phyloP scores from a whole-genome alignment of 768 basidiomycete species.

The Sistotremastrum suecicum region DNA sequence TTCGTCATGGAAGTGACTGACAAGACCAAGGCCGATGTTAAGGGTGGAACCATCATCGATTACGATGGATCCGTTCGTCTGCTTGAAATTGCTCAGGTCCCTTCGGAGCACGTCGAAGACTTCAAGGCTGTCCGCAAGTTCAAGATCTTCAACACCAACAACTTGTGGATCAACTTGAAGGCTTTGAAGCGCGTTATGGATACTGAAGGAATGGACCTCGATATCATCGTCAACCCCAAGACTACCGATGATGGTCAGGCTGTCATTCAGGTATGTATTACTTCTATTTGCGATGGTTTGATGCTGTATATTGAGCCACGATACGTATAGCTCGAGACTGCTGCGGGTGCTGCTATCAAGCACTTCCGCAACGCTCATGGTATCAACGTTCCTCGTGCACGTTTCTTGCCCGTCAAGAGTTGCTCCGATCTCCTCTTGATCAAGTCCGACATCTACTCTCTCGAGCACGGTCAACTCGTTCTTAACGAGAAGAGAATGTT shows the following conservation, averaged over 20 bases:
- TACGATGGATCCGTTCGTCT: slow-evolving; percentile 81
- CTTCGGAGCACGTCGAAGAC: slow-evolving; percentile 85
- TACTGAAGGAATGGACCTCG: slow-evolving; percentile 72
- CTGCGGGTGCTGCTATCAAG: slow-evolving; percentile 89
- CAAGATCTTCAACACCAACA: slow-evolving; percentile 89
- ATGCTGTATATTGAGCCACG: slow-evolving; percentile 12
- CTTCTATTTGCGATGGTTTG: too few species aligned
- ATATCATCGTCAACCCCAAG: slow-evolving; percentile 92
- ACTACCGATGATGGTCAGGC: slow-evolving; percentile 73
- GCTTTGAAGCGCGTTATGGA: slow-evolving; percentile 87
- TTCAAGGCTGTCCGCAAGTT: slow-evolving; percentile 89
- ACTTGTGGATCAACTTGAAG: slow-evolving; percentile 67
- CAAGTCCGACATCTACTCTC: slow-evolving; percentile 86
- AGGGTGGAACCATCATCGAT: slow-evolving; percentile 81
- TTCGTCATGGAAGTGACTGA: slow-evolving; percentile 94
- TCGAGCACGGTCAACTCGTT: slow-evolving; percentile 76
- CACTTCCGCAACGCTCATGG: slow-evolving; percentile 87
- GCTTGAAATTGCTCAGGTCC: slow-evolving; percentile 91
- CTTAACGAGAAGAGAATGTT: slow-evolving; percentile 79
- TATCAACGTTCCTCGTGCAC: slow-evolving; percentile 86
- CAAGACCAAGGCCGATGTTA: slow-evolving; percentile 89
- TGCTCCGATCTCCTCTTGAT: slow-evolving; percentile 82
- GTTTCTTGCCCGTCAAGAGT: slow-evolving; percentile 86
- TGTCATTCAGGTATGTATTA: slow-evolving; percentile 54
- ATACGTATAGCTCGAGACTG: slow-evolving; percentile 62